A percentile compares a stretch with the other conserved stretches of the same genome.
Evolutionary conservation across 805 yeast species (phyloP).

Genomic region (Metschnikowia colocasiae): DNA sequence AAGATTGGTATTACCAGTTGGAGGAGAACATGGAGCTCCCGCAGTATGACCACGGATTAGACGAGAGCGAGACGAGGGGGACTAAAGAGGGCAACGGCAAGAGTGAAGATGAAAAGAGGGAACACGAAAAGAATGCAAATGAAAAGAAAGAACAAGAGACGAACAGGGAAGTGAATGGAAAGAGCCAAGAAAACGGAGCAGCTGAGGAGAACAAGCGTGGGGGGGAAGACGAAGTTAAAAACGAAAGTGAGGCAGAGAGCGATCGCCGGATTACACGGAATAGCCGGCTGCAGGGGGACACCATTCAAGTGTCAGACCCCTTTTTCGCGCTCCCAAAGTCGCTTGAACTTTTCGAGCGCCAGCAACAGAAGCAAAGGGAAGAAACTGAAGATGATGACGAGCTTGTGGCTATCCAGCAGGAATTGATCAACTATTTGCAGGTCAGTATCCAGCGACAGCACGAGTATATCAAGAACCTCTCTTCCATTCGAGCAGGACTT

Average conservation of each 20-base stretch:
- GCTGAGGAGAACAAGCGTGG: neutral
- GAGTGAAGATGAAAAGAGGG: neutral
- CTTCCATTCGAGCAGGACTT: constrained; percentile 69
- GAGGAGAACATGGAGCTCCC: constrained; percentile 66
- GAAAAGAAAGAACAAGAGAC: neutral
- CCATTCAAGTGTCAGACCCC: constrained; percentile 44
- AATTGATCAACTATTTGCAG: constrained; percentile 40
- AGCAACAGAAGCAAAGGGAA: constrained; percentile 21
- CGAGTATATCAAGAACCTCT: constrained; percentile 78
- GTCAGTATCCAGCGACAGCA: constrained; percentile 52
- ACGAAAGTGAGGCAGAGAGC: constrained; percentile 12
- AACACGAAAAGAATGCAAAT: constrained; percentile 11
- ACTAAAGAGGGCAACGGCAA: constrained; percentile 11
- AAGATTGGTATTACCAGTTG: constrained; percentile 66
- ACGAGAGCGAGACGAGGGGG: constrained; percentile 16
- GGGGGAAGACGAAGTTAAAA: neutral
- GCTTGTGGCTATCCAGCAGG: constrained; percentile 58
- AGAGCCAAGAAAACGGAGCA: neutral
- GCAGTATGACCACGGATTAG: constrained; percentile 62
- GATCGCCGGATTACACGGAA: constrained; percentile 15
- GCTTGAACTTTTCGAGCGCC: constrained; percentile 29
- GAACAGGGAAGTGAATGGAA: neutral
- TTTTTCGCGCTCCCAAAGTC: constrained; percentile 56
- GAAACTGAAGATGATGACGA: constrained; percentile 25
- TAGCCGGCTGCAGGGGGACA: constrained; percentile 46